Conservation (phyloP, 805 yeast species). For the Schwanniomyces sp. region DNA sequence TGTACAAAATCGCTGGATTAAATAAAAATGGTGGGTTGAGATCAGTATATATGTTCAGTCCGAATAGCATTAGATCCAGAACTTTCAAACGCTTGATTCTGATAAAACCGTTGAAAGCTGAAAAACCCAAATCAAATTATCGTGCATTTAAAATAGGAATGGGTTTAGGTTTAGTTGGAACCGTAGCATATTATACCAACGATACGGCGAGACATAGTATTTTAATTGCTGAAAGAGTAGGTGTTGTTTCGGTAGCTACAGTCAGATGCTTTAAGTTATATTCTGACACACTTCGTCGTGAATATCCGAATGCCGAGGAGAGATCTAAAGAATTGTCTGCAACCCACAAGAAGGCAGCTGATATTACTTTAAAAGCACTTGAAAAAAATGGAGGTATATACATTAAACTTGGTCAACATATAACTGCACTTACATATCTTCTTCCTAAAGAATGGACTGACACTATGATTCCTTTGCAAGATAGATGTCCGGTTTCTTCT, state of each 20-base stretch:
- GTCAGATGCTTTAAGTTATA: slow-evolving; percentile 72
- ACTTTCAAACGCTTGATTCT: background rate
- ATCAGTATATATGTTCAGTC: background rate
- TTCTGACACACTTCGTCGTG: slow-evolving; percentile 49
- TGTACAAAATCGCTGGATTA: background rate
- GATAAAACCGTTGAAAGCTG: background rate
- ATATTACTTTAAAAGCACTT: slow-evolving; percentile 73
- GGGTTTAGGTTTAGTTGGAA: slow-evolving; percentile 27
- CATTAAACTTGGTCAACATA: slow-evolving; percentile 93
- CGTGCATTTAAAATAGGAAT: slow-evolving; percentile 22
- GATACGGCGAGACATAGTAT: slow-evolving; percentile 35
- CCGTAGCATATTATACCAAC: slow-evolving; percentile 34
- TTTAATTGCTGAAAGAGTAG: slow-evolving; percentile 49
- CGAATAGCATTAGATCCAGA: background rate
- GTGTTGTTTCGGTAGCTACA: slow-evolving; percentile 69
- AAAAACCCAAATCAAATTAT: slow-evolving; percentile 4
- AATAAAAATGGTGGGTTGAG: background rate
- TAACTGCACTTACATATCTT: slow-evolving; percentile 87
- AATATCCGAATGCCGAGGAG: slow-evolving; percentile 43
- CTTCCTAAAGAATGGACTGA: slow-evolving; percentile 94
- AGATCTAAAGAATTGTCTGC: slow-evolving; percentile 52
- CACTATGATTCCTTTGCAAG: slow-evolving; percentile 91
- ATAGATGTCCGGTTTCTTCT: slow-evolving; percentile 81
- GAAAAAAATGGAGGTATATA: slow-evolving; percentile 89
- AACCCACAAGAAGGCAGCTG: slow-evolving; percentile 78